Evolutionary conservation across 176 grass and related monocot species (phyloP).

Genomic region (Neostapfia colusana): DNA sequence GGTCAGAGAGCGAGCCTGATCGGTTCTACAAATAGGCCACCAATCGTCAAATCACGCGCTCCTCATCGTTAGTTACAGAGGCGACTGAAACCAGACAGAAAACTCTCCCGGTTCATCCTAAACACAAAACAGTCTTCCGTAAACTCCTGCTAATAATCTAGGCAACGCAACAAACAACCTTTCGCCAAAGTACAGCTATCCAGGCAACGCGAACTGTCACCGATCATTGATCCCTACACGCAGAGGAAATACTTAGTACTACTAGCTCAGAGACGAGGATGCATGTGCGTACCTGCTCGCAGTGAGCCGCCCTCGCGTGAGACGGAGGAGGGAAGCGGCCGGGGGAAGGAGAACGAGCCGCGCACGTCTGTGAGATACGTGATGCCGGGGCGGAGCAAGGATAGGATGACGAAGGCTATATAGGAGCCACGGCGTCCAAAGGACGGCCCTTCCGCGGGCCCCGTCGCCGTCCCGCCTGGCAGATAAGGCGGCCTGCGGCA

Average conservation of each 20-base stretch:
- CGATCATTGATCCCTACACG: neutral
- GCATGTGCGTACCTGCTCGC: neutral
- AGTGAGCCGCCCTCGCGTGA: neutral
- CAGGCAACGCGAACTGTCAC: neutral
- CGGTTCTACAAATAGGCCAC: neutral
- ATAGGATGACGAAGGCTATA: slow-evolving; percentile 53
- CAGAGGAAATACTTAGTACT: neutral
- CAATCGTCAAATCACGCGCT: neutral
- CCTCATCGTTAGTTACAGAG: neutral
- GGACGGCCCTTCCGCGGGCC: slow-evolving; percentile 14
- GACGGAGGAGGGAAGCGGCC: neutral
- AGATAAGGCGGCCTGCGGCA: slow-evolving; percentile 49
- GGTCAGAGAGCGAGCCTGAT: neutral
- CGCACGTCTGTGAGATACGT: slow-evolving; percentile 31
- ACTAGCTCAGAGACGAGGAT: neutral
- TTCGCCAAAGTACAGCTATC: neutral
- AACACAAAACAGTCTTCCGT: too few species aligned
- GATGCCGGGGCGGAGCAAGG: slow-evolving; percentile 6
- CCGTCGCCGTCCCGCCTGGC: slow-evolving; percentile 39
- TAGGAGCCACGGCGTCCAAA: slow-evolving; percentile 42
- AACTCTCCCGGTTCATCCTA: neutral
- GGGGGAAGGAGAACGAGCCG: neutral
- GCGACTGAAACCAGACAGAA: too few species aligned
- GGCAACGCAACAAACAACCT: too few species aligned
- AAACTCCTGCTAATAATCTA: neutral